These are phyloP conservation scores for Brachypodium distachyon DNA, from an alignment of 202 grass and related monocot genomes.

Conservation along the genomic window DNA sequence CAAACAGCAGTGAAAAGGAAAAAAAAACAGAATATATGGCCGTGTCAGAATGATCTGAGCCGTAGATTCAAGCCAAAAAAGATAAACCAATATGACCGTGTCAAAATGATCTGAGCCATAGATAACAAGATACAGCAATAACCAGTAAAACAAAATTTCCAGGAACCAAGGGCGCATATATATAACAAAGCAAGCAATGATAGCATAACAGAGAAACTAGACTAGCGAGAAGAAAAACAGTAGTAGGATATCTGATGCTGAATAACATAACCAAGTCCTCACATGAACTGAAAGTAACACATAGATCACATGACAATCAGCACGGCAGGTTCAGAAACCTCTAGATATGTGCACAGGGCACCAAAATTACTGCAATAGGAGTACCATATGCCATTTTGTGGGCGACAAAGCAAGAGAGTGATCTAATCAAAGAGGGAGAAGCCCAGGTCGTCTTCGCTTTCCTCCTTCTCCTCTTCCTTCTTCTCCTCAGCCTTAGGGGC, in stretches of 20 bases:
- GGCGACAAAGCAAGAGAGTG: neutral
- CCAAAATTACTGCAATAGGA: constrained; percentile 8
- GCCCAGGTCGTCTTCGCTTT: constrained; percentile 75
- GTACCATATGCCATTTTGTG: neutral
- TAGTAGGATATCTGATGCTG: neutral
- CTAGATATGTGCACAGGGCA: neutral
- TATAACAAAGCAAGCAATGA: neutral
- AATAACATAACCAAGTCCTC: neutral
- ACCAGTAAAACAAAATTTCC: too few relatives aligned
- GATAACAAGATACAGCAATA: neutral
- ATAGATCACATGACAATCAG: neutral
- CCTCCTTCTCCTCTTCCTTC: constrained; percentile 91
- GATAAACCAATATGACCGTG: too few relatives aligned
- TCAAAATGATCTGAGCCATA: neutral
- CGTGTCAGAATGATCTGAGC: neutral
- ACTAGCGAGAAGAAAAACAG: neutral
- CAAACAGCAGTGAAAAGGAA: too few relatives aligned
- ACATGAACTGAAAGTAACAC: neutral
- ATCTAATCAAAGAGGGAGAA: constrained; percentile 95
- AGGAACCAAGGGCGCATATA: too few relatives aligned
- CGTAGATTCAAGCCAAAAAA: neutral
- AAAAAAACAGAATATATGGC: too few relatives aligned
- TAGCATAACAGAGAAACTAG: neutral
- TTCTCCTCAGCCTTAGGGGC: constrained; percentile 68
- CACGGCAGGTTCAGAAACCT: neutral